Percentiles rank a stretch among this genome's conserved stretches.
Conservation (phyloP, 805 yeast genomes). For the Saccharomycopsis babjevae region DNA sequence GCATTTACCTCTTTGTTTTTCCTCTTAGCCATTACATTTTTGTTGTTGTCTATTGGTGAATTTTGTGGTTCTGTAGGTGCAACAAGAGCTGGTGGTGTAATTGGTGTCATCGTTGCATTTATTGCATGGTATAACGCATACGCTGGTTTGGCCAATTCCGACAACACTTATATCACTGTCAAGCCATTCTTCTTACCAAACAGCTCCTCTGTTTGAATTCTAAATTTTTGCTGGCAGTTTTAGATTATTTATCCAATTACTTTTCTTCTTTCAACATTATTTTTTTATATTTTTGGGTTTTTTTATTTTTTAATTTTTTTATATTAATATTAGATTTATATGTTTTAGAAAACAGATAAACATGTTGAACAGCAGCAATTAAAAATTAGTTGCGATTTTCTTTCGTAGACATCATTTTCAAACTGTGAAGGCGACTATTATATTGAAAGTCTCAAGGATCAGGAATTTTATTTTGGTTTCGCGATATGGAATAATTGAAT, state of each 20-base stretch:
- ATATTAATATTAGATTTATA: too few relatives aligned
- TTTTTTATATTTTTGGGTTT: too few relatives aligned
- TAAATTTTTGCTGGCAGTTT: neutral
- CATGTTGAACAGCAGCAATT: too few relatives aligned
- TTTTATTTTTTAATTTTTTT: neutral
- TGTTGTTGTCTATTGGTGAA: constrained; percentile 43
- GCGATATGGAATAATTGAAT: too few relatives aligned
- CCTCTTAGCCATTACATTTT: constrained; percentile 42
- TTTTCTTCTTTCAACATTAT: neutral
- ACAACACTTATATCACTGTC: constrained; percentile 43
- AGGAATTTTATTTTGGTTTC: too few relatives aligned
- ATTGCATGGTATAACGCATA: constrained; percentile 53
- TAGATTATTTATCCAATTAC: neutral
- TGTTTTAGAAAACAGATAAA: too few relatives aligned
- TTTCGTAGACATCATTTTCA: too few relatives aligned
- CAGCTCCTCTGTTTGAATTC: constrained; percentile 2
- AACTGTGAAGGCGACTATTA: too few relatives aligned
- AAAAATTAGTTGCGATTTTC: too few relatives aligned
- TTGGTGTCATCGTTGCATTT: constrained; percentile 43
- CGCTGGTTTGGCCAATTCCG: constrained; percentile 49
- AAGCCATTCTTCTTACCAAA: constrained; percentile 40
- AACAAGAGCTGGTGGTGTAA: constrained; percentile 43
- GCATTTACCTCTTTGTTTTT: constrained; percentile 51
- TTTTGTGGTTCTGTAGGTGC: constrained; percentile 32
- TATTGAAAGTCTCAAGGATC: too few relatives aligned